Evolutionary conservation across 192 early-diverging fungal species (phyloP).

Genomic region (Gaertneriomyces sp.): DNA sequence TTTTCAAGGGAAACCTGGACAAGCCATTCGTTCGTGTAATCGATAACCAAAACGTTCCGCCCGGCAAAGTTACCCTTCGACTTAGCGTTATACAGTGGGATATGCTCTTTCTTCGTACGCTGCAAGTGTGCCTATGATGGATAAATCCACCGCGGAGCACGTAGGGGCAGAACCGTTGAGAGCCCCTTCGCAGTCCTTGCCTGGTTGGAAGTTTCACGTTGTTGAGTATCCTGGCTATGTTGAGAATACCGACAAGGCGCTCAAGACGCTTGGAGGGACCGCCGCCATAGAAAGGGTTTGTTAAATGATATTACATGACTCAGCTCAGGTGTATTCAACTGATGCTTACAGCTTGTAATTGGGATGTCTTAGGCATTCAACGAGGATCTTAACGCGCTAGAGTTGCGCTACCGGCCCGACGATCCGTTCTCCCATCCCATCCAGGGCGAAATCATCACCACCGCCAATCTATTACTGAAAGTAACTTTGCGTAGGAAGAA

Average conservation of each 20-base stretch:
- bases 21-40: too few species aligned
- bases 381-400: constrained; percentile 39
- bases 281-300: constrained; percentile 41
- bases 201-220: constrained; percentile 44
- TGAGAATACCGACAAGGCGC: constrained; percentile 36
- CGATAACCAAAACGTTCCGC: too few species aligned
- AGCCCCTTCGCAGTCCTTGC: constrained; percentile 35
- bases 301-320: neutral
- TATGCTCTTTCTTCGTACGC: too few species aligned
- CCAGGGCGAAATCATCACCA: constrained; percentile 53
- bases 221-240: constrained; percentile 60
- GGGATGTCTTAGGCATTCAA: constrained; percentile 38
- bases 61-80: too few species aligned
- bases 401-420: constrained; percentile 50
- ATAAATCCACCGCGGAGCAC: too few species aligned
- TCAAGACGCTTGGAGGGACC: constrained; percentile 48
- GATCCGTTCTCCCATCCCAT: constrained; percentile 67
- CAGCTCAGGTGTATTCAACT: neutral
- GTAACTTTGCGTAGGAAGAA: constrained; percentile 47
- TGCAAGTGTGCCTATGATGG: too few species aligned
- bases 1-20: too few species aligned
- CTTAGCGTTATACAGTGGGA: too few species aligned
- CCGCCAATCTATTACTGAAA: constrained; percentile 57
- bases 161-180: too few species aligned
- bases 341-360: neutral